Base-by-base conservation (phyloP, 148 eudicot genomes). In the Fagopyrum tataricum region DNA sequence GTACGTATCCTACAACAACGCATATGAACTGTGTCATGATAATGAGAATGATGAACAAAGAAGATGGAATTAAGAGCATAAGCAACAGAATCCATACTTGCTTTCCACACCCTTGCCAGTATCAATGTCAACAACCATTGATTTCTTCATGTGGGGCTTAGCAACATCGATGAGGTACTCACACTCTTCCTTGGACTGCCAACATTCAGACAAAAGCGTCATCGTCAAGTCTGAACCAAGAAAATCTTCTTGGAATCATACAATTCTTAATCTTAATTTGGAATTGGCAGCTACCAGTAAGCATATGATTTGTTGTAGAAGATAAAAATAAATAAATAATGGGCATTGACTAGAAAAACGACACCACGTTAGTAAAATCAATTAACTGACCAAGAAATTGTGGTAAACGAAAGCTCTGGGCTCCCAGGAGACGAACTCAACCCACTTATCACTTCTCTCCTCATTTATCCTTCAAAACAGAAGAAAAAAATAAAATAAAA, bases 391-490 rank as follows among this genome's bases (percentile, higher is more conserved):
- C 96, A 93, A 74, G 78, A 93, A 93, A 81, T 91, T 85, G 59
- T 93, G 98, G 77, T 86, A 90, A 74, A 93, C 70, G 62, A 73
- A 80, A 71, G 98, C 98, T 84, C 98, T 81, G n/a, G 98, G 98
- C 81, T 93, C 93, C 98, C 96, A 93, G 56, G 98, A 93, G 53
- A 93, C 81, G 4, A 87, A 75, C 77, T 93, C 96, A 80, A 86
- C 89, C 98, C 97, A 93, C 73, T 81, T 88, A 67, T 91, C 86
- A 71, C 72, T 75, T 56, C 79, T 85, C 53, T 78, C 90, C 68
- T 87, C 80, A 73, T 79, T 83, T n/a, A 51, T 51, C 56, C 56
- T 11, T 11, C 56, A 51, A 10, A 62, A 72, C 47, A 52, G 24
- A 17, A 13, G 4, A 49, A n/a, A n/a, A n/a, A n/a, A n/a, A n/a